Evolutionary conservation across 371 early-diverging fungal genomes (phyloP), one percentile per base, ranked within the genome.

Genomic region (Coemansia sp.): DNA sequence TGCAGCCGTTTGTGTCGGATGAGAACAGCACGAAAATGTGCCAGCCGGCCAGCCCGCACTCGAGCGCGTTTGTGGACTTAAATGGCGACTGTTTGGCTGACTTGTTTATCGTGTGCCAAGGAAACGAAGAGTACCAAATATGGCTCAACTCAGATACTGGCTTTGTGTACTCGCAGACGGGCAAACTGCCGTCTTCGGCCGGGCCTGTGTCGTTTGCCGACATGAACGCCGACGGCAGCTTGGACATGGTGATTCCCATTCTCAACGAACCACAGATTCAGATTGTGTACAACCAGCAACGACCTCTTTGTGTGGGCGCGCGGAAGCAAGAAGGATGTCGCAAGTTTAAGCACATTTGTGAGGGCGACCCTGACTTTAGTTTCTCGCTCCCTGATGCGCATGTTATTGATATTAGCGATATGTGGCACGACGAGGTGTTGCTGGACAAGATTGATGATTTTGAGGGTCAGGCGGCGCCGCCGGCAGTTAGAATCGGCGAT

Each of bases 81-180:
- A 83, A 96, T 70, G 96, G 96, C 26, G 97, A 96, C 81, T 96
- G 97, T 72, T 72, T 89, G 54, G 87, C 95, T 40, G 96, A 96
- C 67, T 68, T 96, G 48, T 93, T 96, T 56, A 74, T 96, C 58
- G 89, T 90, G 15, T 96, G 97, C 67, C 79, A 62, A 26, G 71
- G 78, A 40, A 71, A 69, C 39, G 72, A 82, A n/a, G 80, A 78
- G 44, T 86, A 86, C 59, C 92, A 94, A 69, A 85, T 95, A 49
- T 95, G 94, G 91, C 80, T 82, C 19, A 91, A 91, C 76, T 70
- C 84, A 2, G 54, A 26, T 19, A 4, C 32, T 1, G 91, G 90
- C 3, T 94, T 89, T 71, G 66, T 68, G 23, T 83, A 89, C 59
- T 83, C 83, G 8, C 82, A 79, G 55, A 71, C 80, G 15, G 85